Percentiles rank a stretch among this genome's conserved stretches.
Evolutionary conservation across 2,329 filamentous ascomycete species (phyloP).

Genomic region (Aspergillus oerlinghausenensis): DNA sequence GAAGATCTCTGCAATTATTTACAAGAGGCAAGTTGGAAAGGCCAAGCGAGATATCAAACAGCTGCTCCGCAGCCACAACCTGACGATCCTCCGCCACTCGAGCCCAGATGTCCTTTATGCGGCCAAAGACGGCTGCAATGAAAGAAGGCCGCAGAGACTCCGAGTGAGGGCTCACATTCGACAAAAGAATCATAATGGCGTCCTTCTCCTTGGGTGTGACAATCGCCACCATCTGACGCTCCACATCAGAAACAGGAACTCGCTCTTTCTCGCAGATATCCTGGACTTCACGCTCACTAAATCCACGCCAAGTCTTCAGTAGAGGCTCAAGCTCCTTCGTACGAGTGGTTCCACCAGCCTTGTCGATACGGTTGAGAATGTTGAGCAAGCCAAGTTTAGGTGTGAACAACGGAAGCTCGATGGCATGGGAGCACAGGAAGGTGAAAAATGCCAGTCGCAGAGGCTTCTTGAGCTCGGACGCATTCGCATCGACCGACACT

Average conservation of each 20-base stretch:
- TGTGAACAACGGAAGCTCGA: slow-evolving; percentile 61
- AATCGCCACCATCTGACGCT: slow-evolving; percentile 50
- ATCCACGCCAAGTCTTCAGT: slow-evolving; percentile 62
- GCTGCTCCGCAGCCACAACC: slow-evolving; percentile 29
- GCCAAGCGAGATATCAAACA: slow-evolving; percentile 41
- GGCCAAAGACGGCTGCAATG: slow-evolving; percentile 61
- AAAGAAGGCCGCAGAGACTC: slow-evolving; percentile 51
- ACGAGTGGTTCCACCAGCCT: slow-evolving; percentile 67
- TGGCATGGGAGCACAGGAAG: slow-evolving; percentile 69
- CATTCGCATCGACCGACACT: slow-evolving; percentile 31
- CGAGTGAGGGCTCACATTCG: slow-evolving; percentile 44
- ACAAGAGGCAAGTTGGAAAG: slow-evolving; percentile 23
- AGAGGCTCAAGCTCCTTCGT: slow-evolving; percentile 72
- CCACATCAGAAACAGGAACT: slow-evolving; percentile 45
- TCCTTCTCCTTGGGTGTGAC: slow-evolving; percentile 56
- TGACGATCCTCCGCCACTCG: slow-evolving; percentile 36
- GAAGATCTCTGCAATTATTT: slow-evolving; percentile 54
- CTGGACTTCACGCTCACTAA: slow-evolving; percentile 50
- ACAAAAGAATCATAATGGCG: slow-evolving; percentile 51
- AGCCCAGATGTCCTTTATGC: slow-evolving; percentile 68
- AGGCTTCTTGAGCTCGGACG: slow-evolving; percentile 58
- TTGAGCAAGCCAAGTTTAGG: slow-evolving; percentile 70
- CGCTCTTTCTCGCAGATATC: slow-evolving; percentile 48
- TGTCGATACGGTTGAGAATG: slow-evolving; percentile 66
- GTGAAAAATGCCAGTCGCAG: slow-evolving; percentile 61